These are phyloP conservation scores for Trichoderma simmonsii DNA, from an alignment of 2,329 filamentous ascomycete species.

Conservation along the genomic window DNA sequence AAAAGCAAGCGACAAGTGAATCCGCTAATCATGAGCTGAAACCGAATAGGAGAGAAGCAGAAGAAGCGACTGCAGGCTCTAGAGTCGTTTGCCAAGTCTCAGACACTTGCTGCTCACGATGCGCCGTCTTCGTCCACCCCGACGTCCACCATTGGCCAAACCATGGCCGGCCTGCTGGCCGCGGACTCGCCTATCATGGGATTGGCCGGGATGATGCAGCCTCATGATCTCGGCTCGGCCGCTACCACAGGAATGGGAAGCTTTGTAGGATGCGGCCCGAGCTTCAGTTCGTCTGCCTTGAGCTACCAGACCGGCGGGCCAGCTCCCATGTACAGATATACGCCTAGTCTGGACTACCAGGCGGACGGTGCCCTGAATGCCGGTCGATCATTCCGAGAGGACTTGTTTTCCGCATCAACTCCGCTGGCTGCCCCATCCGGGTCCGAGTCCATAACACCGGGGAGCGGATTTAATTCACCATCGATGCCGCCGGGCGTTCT, in stretches of 20 bases:
- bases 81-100: conserved; percentile 20
- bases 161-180: not conserved
- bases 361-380: not conserved
- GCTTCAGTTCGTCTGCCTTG: not conserved
- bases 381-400: not conserved
- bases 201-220: not conserved
- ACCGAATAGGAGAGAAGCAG: conserved; percentile 28
- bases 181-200: conserved; percentile 5
- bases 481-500: not conserved
- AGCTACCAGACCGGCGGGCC: not conserved
- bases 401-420: not conserved
- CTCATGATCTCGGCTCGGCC: not conserved
- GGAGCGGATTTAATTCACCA: not conserved
- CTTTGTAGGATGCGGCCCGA: not conserved
- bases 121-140: not conserved
- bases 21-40: not conserved
- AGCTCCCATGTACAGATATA: not conserved
- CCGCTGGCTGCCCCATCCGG: not conserved
- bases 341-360: not conserved
- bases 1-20: not conserved
- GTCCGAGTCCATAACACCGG: not conserved
- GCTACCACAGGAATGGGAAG: not conserved
- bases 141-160: not conserved
- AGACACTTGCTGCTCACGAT: not conserved
- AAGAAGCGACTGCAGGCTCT: conserved; percentile 28